A percentile compares a stretch with the other conserved stretches of the same genome.
phyloP scores from a whole-genome alignment of 495 filamentous ascomycete genomes.

The Physcia stellaris region DNA sequence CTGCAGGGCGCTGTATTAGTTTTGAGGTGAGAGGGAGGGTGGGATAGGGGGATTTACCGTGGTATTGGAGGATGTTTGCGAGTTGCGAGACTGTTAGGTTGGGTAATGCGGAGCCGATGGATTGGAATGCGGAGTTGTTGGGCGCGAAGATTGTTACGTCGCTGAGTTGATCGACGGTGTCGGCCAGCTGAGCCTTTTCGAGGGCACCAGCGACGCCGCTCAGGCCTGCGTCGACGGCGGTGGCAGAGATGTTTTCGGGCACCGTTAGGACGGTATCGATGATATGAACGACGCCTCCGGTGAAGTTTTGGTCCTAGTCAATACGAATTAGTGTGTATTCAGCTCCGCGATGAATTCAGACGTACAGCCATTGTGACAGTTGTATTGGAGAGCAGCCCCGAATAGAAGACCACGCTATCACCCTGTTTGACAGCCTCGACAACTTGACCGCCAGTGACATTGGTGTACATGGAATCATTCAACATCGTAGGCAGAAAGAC shows the following conservation, averaged over 20 bases:
- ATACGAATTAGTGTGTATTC: not conserved
- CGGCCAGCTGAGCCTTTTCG: conserved; percentile 26
- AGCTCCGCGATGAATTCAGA: no score
- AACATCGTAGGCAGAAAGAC: conserved; percentile 34
- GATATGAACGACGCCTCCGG: conserved; percentile 50
- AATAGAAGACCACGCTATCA: conserved; percentile 15
- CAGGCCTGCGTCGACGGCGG: conserved; percentile 35
- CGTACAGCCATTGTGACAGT: conserved; percentile 22
- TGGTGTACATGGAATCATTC: conserved; percentile 8
- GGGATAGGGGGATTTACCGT: conserved; percentile 1
- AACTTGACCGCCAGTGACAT: conserved; percentile 20
- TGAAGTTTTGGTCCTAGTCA: conserved; percentile 43
- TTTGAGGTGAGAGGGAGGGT: not conserved
- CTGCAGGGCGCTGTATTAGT: conserved; percentile 41
- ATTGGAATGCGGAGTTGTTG: conserved; percentile 45
- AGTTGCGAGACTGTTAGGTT: conserved; percentile 35
- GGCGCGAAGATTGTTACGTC: conserved; percentile 54
- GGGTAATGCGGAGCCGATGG: conserved; percentile 36
- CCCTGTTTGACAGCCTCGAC: conserved; percentile 12
- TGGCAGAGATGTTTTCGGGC: conserved; percentile 35
- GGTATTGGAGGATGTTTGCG: conserved; percentile 26
- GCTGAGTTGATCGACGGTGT: conserved; percentile 22
- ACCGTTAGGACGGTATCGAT: conserved; percentile 45
- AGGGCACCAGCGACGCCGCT: conserved; percentile 46
- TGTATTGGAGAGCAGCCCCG: conserved; percentile 19